A percentile compares a stretch with the other conserved stretches of the same genome.
Conservation (phyloP, 495 filamentous ascomycete genomes). For the Penicillium malachiteum region DNA sequence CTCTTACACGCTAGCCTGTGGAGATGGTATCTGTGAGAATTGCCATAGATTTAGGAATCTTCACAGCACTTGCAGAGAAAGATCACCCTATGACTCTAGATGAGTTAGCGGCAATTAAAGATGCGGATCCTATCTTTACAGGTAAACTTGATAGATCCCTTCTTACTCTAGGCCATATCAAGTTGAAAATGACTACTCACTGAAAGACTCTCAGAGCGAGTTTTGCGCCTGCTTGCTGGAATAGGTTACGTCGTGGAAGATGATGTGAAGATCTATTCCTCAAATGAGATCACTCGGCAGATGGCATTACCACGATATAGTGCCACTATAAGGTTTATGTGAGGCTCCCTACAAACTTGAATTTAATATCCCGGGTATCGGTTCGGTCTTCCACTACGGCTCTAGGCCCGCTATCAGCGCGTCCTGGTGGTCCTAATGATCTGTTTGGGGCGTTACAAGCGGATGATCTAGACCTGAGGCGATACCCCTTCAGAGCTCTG, state of each 20-base stretch:
- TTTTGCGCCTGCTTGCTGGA: slow-evolving; percentile 18
- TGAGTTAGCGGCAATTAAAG: slow-evolving; percentile 15
- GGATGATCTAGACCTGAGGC: too few relatives aligned
- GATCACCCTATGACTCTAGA: slow-evolving; percentile 9
- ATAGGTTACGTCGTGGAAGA: slow-evolving; percentile 18
- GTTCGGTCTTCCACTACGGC: too few relatives aligned
- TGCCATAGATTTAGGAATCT: slow-evolving; percentile 19
- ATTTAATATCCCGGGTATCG: too few relatives aligned
- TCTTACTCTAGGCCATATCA: too few relatives aligned
- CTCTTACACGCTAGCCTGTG: slow-evolving; percentile 7
- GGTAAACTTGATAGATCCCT: slow-evolving; percentile 3
- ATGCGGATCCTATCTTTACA: slow-evolving; percentile 5
- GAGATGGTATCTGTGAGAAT: slow-evolving; percentile 17
- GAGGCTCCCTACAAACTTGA: not conserved
- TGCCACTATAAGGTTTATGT: slow-evolving; percentile 14
- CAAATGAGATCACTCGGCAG: slow-evolving; percentile 16
- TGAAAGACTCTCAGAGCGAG: slow-evolving; percentile 7
- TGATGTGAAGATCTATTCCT: slow-evolving; percentile 9
- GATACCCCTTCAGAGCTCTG: too few relatives aligned
- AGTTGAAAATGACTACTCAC: too few relatives aligned
- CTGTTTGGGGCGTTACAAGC: too few relatives aligned
- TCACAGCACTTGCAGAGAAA: slow-evolving; percentile 9
- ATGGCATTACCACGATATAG: slow-evolving; percentile 15
- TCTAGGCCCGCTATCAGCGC: too few relatives aligned
- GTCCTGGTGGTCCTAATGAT: too few relatives aligned